These are phyloP conservation scores for Malassezia pachydermatis DNA, from an alignment of 1,284 basidiomycete genomes.

Conservation along the genomic window DNA sequence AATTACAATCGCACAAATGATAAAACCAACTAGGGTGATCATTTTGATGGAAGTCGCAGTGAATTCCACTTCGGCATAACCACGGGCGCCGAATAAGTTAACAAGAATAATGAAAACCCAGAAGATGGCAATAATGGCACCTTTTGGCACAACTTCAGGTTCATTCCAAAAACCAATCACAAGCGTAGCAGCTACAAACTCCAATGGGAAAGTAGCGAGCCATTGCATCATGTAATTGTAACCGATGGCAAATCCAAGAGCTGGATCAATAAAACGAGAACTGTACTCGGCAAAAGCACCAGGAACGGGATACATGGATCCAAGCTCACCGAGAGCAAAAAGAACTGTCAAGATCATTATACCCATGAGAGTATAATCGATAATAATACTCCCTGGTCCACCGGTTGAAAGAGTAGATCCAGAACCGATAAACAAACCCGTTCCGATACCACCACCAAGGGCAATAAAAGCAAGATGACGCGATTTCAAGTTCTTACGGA, in stretches of 20 bases:
- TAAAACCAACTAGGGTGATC: conserved; percentile 54
- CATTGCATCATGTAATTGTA: conserved; percentile 38
- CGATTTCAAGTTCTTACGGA: conserved; percentile 4
- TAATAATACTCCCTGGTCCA: conserved; percentile 33
- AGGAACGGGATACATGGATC: conserved; percentile 31
- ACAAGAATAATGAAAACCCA: conserved; percentile 26
- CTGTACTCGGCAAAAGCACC: conserved; percentile 39
- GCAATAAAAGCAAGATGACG: conserved; percentile 14
- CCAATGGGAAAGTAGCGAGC: conserved; percentile 36
- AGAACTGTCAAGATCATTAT: conserved; percentile 32
- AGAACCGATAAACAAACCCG: conserved; percentile 37
- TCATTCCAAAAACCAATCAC: conserved; percentile 43
- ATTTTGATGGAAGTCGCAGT: conserved; percentile 56
- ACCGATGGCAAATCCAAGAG: conserved; percentile 59
- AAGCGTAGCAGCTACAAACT: conserved; percentile 49
- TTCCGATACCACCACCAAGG: conserved; percentile 35
- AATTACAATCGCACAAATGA: conserved; percentile 54
- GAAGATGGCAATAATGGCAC: conserved; percentile 34
- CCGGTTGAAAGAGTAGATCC: conserved; percentile 28
- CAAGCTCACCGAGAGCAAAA: conserved; percentile 39
- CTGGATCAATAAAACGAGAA: conserved; percentile 54
- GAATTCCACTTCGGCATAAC: conserved; percentile 54
- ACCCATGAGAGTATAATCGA: conserved; percentile 36
- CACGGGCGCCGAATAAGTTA: conserved; percentile 35
- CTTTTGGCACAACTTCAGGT: conserved; percentile 29